Evolutionary conservation across 768 basidiomycete genomes (phyloP), one percentile per base, ranked within the genome.

Genomic region (Podaxis carcinomalis): DNA sequence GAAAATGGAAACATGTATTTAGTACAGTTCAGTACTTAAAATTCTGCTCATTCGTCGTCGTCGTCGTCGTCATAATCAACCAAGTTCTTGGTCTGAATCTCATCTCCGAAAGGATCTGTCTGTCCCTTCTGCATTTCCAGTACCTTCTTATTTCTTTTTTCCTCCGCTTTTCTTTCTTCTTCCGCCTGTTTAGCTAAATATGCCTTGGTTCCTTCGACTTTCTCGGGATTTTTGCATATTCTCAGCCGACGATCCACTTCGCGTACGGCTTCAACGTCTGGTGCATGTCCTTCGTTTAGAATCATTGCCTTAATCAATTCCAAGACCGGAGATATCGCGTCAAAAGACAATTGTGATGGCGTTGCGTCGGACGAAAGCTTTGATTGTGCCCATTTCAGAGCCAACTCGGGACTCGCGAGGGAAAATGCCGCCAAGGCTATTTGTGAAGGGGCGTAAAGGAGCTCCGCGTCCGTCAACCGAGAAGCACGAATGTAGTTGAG

Each of bases 221-320:
- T 97, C 73, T 96, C 95, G 4, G 97, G 97, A 68, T 99, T 98
- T 71, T 94, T 92, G 78, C 96, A 98, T 39, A 89, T 68, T 68
- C 85, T 88, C 50, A 99, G 77, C 49, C 94, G 80, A 69, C 89
- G 83, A 72, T 99, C 97, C 5, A 98, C 88, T 68, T 92, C 90
- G 13, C 92, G 89, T 13, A 98, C 94, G 32, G 82, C 78, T 62
- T 93, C 93, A 11, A 96, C 79, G 61, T 92, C 81, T n/a, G 93
- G 86, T 25, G 83, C 80, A 19, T 79, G 78, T 14, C 88, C 86
- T 19, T 83, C 73, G 4, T 74, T 69, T 5, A 73, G 72, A 32
- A 92, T 86, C 66, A 89, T 69, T 10, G 67, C 64, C 66, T 83
- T 82, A 64, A 94, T 82, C n/a, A 74, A 69, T 19, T 80, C 79